Evolutionary conservation across 768 basidiomycete genomes (phyloP).

Genomic region (Psilocybe cyanescens): DNA sequence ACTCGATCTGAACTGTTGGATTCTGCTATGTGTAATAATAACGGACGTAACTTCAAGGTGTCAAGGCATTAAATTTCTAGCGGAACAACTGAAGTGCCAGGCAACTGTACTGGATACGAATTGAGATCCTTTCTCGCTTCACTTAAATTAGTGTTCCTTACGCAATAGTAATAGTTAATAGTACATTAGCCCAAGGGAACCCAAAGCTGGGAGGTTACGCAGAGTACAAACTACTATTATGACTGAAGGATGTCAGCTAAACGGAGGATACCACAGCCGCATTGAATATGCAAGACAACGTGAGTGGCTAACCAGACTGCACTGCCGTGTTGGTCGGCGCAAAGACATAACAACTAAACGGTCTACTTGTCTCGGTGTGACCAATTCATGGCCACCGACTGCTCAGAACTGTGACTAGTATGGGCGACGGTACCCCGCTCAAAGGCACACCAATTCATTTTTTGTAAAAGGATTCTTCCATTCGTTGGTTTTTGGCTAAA

Average conservation of each 20-base stretch:
- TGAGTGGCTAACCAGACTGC: not conserved
- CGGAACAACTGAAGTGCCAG: not conserved
- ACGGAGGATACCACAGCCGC: too few relatives aligned
- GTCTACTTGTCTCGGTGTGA: not conserved
- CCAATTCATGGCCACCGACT: not conserved
- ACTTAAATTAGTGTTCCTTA: not conserved
- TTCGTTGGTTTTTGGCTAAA: not conserved
- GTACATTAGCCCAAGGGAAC: not conserved
- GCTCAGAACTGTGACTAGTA: too few relatives aligned
- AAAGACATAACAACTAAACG: not conserved
- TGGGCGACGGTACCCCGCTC: not conserved
- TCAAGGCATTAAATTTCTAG: not conserved
- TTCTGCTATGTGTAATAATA: not conserved
- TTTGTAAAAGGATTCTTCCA: not conserved
- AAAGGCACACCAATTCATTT: not conserved
- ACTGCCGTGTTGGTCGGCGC: conserved; percentile 10
- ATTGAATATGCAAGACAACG: not conserved
- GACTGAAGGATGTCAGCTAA: too few relatives aligned
- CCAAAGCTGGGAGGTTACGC: not conserved
- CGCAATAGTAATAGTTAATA: too few relatives aligned
- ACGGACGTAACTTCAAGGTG: not conserved
- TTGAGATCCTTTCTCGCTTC: not conserved
- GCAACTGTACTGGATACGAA: not conserved
- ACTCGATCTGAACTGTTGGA: conserved; percentile 11
- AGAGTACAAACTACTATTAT: not conserved